These are phyloP conservation scores for Panicum hallii DNA, from an alignment of 202 grass and related monocot species.

Conservation along the genomic window DNA sequence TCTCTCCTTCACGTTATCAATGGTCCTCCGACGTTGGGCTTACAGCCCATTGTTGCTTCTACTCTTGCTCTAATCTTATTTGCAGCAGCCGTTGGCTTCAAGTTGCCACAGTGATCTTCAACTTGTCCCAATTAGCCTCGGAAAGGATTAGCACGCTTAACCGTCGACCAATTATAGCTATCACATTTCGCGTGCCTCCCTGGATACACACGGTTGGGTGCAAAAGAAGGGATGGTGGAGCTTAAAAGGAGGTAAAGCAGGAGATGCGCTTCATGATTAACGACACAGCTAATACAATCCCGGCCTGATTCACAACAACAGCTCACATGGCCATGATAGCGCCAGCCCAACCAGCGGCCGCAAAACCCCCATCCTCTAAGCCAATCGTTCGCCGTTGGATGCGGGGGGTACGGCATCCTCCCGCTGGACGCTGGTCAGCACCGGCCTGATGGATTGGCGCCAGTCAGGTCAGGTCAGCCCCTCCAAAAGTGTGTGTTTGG, in stretches of 20 bases:
- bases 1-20: too few relatives aligned
- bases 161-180: slow-evolving; percentile 12
- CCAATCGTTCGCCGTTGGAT: slow-evolving; percentile 30
- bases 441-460: neutral
- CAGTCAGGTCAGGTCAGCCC: slow-evolving; percentile 4
- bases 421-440: slow-evolving; percentile 14
- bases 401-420: too few relatives aligned
- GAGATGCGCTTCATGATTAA: slow-evolving; percentile 30
- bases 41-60: too few relatives aligned
- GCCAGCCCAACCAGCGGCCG: slow-evolving; percentile 39
- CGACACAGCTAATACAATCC: neutral
- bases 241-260: slow-evolving; percentile 29
- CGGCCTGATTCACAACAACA: slow-evolving; percentile 34
- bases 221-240: neutral
- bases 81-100: too few relatives aligned
- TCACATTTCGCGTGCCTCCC: neutral
- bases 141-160: neutral
- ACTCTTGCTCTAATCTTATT: too few relatives aligned
- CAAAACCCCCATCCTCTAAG: neutral
- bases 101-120: too few relatives aligned
- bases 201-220: slow-evolving; percentile 7
- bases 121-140: neutral
- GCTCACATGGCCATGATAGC: slow-evolving; percentile 53
- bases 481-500: slow-evolving; percentile 41
- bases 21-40: too few relatives aligned